Percentiles rank a stretch among this genome's conserved stretches.
These are phyloP conservation scores for Moesziomyces sp. DNA, from an alignment of 1,284 basidiomycete genomes.

Conservation along the genomic window DNA sequence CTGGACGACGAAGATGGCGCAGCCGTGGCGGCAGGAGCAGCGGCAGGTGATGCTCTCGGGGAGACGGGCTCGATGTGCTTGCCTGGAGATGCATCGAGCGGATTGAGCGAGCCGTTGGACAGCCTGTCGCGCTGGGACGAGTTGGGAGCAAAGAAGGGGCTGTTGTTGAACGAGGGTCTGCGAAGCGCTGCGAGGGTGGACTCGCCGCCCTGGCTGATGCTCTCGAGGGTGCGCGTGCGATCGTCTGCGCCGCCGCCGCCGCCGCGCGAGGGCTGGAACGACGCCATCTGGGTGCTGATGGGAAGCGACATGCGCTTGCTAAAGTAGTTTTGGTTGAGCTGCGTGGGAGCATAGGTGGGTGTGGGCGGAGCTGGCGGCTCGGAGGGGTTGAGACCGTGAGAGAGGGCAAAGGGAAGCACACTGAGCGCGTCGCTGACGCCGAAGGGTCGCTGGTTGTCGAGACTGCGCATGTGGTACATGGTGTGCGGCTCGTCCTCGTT, in stretches of 20 bases:
- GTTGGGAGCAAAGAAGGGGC: slow-evolving; percentile 27
- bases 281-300: slow-evolving; percentile 46
- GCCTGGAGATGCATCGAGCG: slow-evolving; percentile 4
- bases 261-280: slow-evolving; percentile 32
- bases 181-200: slow-evolving; percentile 24
- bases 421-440: slow-evolving; percentile 43
- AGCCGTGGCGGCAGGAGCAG: slow-evolving; percentile 7
- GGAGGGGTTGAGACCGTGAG: slow-evolving; percentile 55
- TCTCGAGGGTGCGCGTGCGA: slow-evolving; percentile 29
- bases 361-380: slow-evolving; percentile 59
- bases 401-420: slow-evolving; percentile 54
- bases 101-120: slow-evolving; percentile 20
- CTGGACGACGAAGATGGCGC: slow-evolving; percentile 8
- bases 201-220: slow-evolving; percentile 35
- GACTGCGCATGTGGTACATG: slow-evolving; percentile 61
- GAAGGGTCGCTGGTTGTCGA: slow-evolving; percentile 47
- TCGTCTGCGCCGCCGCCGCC: slow-evolving; percentile 13
- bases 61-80: slow-evolving; percentile 33
- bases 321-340: slow-evolving; percentile 47
- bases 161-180: slow-evolving; percentile 36
- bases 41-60: slow-evolving; percentile 26
- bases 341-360: slow-evolving; percentile 40
- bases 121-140: background rate
- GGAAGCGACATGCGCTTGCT: slow-evolving; percentile 58
- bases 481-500: slow-evolving; percentile 70